Evolutionary conservation across 306 rosid genomes (phyloP), one percentile per base, ranked within the genome.

Genomic region (Cucumis melo): DNA sequence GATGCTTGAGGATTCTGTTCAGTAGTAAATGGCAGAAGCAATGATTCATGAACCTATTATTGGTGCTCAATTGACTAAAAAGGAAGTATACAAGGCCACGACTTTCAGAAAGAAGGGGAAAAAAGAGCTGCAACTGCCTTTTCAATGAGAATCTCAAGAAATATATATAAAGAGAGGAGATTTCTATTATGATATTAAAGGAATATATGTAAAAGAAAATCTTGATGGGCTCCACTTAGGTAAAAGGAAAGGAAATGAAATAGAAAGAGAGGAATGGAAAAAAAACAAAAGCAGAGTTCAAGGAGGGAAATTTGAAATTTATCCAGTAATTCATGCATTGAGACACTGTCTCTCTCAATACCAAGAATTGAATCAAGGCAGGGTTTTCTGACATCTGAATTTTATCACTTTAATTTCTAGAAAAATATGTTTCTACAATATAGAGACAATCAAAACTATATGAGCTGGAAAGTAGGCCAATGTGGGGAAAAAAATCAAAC

Each of bases 391-490:
- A 75, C 77, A 72, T 63, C 77, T 53, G 79, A 73, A 24, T 12
- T 50, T 60, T 55, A 74, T 67, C 48, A 80, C 79, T 54, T 66
- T 74, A 56, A 10, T 56, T 80, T 50, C 41, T 15, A 73, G 62
- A 53, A 73, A 73, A 51, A 51, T 51, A 73, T 9, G 61, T 73
- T 71, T 54, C 63, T 17, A 61, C 41, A 48, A 48, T 16, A 58
- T 42, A 70, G 68, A 74, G 80, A 78, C 78, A 75, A 36, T 73
- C 51, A 77, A 72, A 70, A 77, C 50, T 79, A 71, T 60, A 56
- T 51, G 80, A 58, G 79, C 77, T 80, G 84, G 75, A 85, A 80
- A 83, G 79, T 55, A 81, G 82, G 80, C 76, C 79, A 76, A 73
- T 80, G 57, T 81, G 83, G 54, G 21, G 50, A 60, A 8, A 79